Evolutionary conservation across 139 green algal species (phyloP).

Genomic region (Klebsormidium nitens): DNA sequence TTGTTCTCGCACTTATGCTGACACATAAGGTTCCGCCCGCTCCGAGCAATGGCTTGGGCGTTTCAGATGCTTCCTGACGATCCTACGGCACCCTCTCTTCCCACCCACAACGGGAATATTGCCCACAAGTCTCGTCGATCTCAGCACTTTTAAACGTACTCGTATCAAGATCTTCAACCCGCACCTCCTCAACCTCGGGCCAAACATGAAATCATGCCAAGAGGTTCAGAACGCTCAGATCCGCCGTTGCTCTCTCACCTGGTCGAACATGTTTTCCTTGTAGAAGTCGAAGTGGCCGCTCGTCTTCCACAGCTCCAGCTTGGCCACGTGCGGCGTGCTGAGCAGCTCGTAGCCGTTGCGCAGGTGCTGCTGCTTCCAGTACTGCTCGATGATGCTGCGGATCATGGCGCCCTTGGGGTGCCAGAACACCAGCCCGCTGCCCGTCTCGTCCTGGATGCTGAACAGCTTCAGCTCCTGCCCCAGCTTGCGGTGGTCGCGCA

Average conservation of each 20-base stretch:
- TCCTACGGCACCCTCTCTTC: too few relatives aligned
- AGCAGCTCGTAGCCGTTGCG: slow-evolving; percentile 69
- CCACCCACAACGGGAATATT: too few relatives aligned
- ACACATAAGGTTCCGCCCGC: too few relatives aligned
- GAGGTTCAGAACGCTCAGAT: too few relatives aligned
- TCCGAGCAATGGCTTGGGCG: too few relatives aligned
- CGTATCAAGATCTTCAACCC: neutral
- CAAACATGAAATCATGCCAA: too few relatives aligned
- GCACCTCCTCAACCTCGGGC: too few relatives aligned
- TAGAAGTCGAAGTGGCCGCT: slow-evolving; percentile 96
- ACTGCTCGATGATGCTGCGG: slow-evolving; percentile 82
- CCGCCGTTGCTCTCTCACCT: slow-evolving; percentile 36
- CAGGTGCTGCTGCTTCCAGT: slow-evolving; percentile 93
- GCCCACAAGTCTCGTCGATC: too few relatives aligned
- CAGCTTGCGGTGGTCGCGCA: slow-evolving; percentile 88
- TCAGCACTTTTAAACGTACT: too few relatives aligned
- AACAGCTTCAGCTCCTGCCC: slow-evolving; percentile 91
- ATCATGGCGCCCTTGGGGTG: slow-evolving; percentile 83
- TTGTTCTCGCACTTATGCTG: too few relatives aligned
- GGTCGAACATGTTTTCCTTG: slow-evolving; percentile 89
- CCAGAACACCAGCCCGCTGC: slow-evolving; percentile 93
- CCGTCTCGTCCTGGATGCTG: slow-evolving; percentile 73
- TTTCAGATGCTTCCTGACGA: too few relatives aligned
- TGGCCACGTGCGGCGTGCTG: slow-evolving; percentile 92
- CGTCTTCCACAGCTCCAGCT: slow-evolving; percentile 93